phyloP scores from a whole-genome alignment of 352 stramenopile genomes.

The Phytopythium helicoides region DNA sequence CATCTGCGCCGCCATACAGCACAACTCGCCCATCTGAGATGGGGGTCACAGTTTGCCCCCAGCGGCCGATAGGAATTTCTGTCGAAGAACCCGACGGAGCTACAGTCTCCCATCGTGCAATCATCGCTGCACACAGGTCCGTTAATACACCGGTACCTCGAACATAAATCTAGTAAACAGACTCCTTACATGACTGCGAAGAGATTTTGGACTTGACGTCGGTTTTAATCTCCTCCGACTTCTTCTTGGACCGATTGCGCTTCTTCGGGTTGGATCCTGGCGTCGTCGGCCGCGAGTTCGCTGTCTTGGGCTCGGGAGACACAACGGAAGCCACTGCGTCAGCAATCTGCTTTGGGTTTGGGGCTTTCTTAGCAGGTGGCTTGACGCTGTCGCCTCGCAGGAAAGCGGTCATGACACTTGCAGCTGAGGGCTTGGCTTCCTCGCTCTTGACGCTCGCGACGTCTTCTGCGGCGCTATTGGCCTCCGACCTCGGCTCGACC shows the following conservation, averaged over 20 bases:
- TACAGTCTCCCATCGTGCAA: conserved; percentile 37
- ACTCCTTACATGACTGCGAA: conserved; percentile 19
- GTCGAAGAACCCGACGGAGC: conserved; percentile 22
- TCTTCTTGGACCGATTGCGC: conserved; percentile 24
- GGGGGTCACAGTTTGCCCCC: conserved; percentile 89
- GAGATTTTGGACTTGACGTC: conserved; percentile 14
- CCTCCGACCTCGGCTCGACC: conserved; percentile 4
- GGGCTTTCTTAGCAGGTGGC: conserved; percentile 11
- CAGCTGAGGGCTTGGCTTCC: background rate
- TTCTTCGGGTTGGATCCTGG: conserved; percentile 43
- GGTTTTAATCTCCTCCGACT: conserved; percentile 12
- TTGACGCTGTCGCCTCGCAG: conserved; percentile 11
- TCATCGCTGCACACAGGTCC: conserved; percentile 13
- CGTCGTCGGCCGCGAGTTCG: conserved; percentile 21
- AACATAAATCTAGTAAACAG: conserved; percentile 1
- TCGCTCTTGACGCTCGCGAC: background rate
- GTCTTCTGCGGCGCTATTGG: conserved; percentile 1
- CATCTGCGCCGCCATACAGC: conserved; percentile 90
- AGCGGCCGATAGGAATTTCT: conserved; percentile 44
- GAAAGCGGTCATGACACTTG: conserved; percentile 10
- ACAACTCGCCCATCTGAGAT: conserved; percentile 87
- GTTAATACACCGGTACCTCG: background rate
- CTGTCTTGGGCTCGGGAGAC: conserved; percentile 41
- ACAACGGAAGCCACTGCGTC: conserved; percentile 30
- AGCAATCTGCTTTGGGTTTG: conserved; percentile 35